phyloP scores from a whole-genome alignment of 345 rosid species.

The Sonneratia alba region DNA sequence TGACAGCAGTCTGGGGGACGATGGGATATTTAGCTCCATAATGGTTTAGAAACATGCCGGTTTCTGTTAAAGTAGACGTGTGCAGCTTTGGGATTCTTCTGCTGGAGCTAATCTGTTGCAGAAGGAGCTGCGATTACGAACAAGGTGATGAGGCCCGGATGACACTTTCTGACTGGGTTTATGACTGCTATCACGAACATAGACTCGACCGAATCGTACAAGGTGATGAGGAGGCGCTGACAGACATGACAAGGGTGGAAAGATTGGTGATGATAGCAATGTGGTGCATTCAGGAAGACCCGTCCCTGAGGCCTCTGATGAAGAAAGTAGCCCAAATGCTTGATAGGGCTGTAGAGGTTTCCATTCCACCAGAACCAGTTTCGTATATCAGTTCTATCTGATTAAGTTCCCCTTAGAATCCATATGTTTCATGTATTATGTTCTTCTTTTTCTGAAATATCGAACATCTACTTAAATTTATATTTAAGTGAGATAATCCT shows the following conservation, averaged over 20 bases:
- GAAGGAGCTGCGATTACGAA: constrained; percentile 14
- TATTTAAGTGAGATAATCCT: too few species aligned
- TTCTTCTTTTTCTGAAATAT: too few species aligned
- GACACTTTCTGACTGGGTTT: constrained; percentile 38
- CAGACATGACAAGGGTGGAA: constrained; percentile 25
- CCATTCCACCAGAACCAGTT: too few species aligned
- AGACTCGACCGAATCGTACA: constrained; percentile 19
- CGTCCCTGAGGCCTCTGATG: too few species aligned
- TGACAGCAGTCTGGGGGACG: constrained; percentile 30
- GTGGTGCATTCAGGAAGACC: too few species aligned
- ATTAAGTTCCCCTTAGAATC: too few species aligned
- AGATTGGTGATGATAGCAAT: constrained; percentile 35
- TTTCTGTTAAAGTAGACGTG: constrained; percentile 34
- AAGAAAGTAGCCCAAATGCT: too few species aligned
- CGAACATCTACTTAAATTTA: too few species aligned
- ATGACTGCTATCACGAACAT: constrained; percentile 27
- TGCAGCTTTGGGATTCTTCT: constrained; percentile 35
- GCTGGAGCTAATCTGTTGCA: constrained; percentile 30
- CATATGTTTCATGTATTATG: too few species aligned
- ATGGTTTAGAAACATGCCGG: constrained; percentile 33
- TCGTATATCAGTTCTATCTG: too few species aligned
- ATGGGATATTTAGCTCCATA: constrained; percentile 34
- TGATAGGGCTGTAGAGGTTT: too few species aligned
- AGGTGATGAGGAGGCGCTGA: constrained; percentile 30
- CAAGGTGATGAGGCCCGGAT: constrained; percentile 5